Evolutionary conservation across 306 rosid genomes (phyloP).

Genomic region (Macrotyloma uniflorum): DNA sequence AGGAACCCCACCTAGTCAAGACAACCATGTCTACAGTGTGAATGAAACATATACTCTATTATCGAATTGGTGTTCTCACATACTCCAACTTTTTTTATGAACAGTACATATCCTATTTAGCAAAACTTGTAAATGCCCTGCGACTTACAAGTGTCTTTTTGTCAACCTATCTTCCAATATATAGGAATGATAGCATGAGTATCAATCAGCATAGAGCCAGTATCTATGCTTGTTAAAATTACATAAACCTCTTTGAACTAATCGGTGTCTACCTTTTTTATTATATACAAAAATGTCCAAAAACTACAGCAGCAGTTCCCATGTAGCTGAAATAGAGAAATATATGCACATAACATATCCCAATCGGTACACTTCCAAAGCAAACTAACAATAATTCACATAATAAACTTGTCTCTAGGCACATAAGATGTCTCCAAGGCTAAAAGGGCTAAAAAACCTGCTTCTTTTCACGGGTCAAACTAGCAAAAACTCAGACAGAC

Average conservation of each 20-base stretch:
- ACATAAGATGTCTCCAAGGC: neutral
- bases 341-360: neutral
- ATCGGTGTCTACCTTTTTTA: neutral
- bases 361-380: slow-evolving; percentile 7
- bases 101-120: slow-evolving; percentile 7
- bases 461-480: neutral
- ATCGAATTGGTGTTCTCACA: neutral
- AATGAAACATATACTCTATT: neutral
- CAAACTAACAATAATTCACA: slow-evolving; percentile 19
- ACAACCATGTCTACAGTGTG: neutral
- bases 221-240: neutral
- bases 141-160: neutral
- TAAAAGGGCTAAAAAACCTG: neutral
- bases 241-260: neutral
- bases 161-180: slow-evolving; percentile 13
- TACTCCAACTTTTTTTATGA: neutral
- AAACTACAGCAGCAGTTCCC: slow-evolving; percentile 14
- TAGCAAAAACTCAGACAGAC: neutral
- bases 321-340: slow-evolving; percentile 21
- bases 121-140: neutral
- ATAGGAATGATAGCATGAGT: neutral
- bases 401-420: neutral
- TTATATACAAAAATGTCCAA: neutral
- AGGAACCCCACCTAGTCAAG: neutral
- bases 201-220: slow-evolving; percentile 6